These are phyloP conservation scores for Pseudohalonectria lignicola DNA, from an alignment of 2,329 filamentous ascomycete species.

Conservation along the genomic window DNA sequence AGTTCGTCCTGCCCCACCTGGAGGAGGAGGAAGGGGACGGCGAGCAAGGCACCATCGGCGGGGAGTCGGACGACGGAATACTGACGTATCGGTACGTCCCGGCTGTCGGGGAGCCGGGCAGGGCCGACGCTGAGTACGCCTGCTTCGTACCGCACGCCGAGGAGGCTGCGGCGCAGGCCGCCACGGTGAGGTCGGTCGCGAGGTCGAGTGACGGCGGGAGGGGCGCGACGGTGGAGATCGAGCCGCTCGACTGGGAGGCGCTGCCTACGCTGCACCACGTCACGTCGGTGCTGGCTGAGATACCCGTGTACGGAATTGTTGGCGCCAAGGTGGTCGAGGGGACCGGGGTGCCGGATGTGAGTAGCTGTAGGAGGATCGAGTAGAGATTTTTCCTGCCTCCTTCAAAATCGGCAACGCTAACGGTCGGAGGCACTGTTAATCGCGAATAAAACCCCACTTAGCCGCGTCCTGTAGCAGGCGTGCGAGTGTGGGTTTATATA, in stretches of 20 bases:
- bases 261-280: conserved; percentile 53
- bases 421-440: too few species aligned
- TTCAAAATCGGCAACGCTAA: background rate
- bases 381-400: conserved; percentile 1
- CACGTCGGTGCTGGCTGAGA: conserved; percentile 34
- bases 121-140: conserved; percentile 43
- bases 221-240: conserved; percentile 28
- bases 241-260: conserved; percentile 36
- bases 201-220: too few species aligned
- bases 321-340: conserved; percentile 44
- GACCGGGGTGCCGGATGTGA: conserved; percentile 35
- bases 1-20: conserved; percentile 9
- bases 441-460: too few species aligned
- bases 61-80: conserved; percentile 39
- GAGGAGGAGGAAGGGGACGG: conserved; percentile 5
- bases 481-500: too few species aligned
- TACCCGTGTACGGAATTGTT: conserved; percentile 46
- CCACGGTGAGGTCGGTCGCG: too few species aligned
- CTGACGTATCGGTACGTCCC: conserved; percentile 49
- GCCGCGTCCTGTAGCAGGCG: too few species aligned
- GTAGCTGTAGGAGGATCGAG: conserved; percentile 19
- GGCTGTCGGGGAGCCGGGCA: conserved; percentile 34
- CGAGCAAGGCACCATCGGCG: conserved; percentile 5
- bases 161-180: conserved; percentile 21
- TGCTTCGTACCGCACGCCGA: conserved; percentile 23